Evolutionary conservation across 768 basidiomycete species (phyloP).

Genomic region (Auriscalpium vulgare): DNA sequence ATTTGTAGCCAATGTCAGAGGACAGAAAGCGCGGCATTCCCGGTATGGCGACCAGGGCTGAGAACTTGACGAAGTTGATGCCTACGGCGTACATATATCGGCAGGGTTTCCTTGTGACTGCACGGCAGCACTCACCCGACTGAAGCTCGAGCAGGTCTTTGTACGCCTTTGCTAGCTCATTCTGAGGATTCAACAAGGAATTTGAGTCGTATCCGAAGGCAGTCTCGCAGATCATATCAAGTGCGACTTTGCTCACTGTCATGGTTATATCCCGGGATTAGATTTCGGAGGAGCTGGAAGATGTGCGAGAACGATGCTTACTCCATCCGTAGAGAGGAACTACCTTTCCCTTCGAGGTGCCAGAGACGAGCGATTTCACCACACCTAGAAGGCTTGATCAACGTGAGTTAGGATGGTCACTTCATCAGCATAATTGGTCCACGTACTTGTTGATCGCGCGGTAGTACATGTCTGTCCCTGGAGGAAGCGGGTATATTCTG

Average conservation of each 20-base stretch:
- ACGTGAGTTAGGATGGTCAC: neutral
- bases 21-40: no score
- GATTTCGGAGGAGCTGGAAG: no score
- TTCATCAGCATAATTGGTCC: no score
- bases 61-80: no score
- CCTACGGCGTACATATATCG: no score
- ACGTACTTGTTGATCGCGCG: neutral
- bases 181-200: slow-evolving; percentile 10
- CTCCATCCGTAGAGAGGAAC: slow-evolving; percentile 13
- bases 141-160: no score
- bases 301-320: neutral
- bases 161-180: neutral
- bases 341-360: neutral
- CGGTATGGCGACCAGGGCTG: no score
- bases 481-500: neutral
- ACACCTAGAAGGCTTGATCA: neutral
- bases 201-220: slow-evolving; percentile 14
- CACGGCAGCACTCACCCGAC: no score
- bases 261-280: neutral
- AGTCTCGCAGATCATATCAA: slow-evolving; percentile 17
- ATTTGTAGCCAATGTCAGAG: no score
- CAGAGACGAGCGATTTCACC: neutral
- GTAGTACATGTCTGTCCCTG: slow-evolving; percentile 1
- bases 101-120: no score
- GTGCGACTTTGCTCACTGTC: slow-evolving; percentile 10